Conservation (phyloP, 495 filamentous ascomycete species). For the Neurospora terricola region DNA sequence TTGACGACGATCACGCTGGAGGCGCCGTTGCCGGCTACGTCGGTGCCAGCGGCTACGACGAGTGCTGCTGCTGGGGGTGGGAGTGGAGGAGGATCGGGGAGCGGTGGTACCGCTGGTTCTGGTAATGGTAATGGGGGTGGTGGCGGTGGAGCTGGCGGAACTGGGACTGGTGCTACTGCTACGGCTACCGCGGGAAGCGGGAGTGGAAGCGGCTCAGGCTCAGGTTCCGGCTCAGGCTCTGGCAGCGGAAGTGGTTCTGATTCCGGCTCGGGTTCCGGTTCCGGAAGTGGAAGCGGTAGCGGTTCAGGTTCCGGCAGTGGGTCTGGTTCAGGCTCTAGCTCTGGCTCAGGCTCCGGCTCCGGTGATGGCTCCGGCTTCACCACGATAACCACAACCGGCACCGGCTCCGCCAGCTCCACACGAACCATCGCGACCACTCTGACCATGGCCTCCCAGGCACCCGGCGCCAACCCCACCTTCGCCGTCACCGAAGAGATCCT, state of each 20-base stretch:
- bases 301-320: background rate
- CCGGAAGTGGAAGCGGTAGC: background rate
- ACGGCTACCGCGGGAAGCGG: background rate
- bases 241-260: background rate
- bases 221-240: background rate
- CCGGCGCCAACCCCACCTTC: slow-evolving; percentile 23
- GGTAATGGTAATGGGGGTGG: background rate
- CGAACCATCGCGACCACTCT: slow-evolving; percentile 17
- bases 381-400: slow-evolving; percentile 22
- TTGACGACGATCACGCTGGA: slow-evolving; percentile 23
- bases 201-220: background rate
- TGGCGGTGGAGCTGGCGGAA: background rate
- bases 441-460: slow-evolving; percentile 14
- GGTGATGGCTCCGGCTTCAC: slow-evolving; percentile 8
- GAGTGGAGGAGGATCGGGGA: background rate
- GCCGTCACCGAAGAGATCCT: slow-evolving; percentile 38
- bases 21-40: slow-evolving; percentile 5
- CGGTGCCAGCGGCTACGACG: slow-evolving; percentile 6
- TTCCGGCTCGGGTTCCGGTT: background rate
- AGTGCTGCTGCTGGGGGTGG: background rate
- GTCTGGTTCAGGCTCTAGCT: background rate
- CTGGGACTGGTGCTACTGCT: background rate
- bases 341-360: background rate
- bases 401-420: slow-evolving; percentile 12
- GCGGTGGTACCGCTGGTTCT: background rate